Base-by-base conservation (phyloP, 108 stramenopile genomes). In the Chaetoceros muelleri region DNA sequence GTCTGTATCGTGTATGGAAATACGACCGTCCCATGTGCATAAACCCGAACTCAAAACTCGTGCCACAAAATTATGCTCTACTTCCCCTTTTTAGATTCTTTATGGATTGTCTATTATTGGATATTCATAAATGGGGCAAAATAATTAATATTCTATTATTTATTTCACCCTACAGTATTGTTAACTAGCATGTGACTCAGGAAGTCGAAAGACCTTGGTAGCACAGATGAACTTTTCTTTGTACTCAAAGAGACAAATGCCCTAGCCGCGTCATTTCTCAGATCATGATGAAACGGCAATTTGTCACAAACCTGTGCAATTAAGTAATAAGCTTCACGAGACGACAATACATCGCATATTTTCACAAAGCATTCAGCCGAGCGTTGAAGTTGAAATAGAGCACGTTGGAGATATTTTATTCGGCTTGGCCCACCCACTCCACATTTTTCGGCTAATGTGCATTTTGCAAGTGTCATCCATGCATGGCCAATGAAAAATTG, bases 381-480 rank as follows among this genome's bases (percentile, higher is more conserved):
- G 48, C 46, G 58, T 44, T 16, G 2, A n/a, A 47, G 24, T 24
- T 61, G 53, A 28, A 2, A 45, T 24, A 10, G 44, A 47, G 44
- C 30, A 40, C 26, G 8, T 24, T 31, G 53, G 21, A 27, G 1
- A 46, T 53, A 44, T 64, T 56, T 52, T 31, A 19, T 1, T 25
- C 52, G 22, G n/a, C 44, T 34, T 30, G 21, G 19, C 20, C 30
- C 19, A 24, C n/a, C 1, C 28, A 29, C 22, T 18, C 53, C 27
- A n/a, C 3, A 3, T 24, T 46, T 27, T 19, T 28, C 21, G 26
- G 46, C 59, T 59, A 45, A 19, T 62, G n/a, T 34, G 34, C 81
- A 79, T 46, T 84, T 85, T 2, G 84, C 76, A 24, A 85, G 61
- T 28, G 86, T 87, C 57, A 87, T 58, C 48, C 55, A 84, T 45